phyloP scores from a whole-genome alignment of 352 stramenopile genomes.

The Phytophthora pluvialis region DNA sequence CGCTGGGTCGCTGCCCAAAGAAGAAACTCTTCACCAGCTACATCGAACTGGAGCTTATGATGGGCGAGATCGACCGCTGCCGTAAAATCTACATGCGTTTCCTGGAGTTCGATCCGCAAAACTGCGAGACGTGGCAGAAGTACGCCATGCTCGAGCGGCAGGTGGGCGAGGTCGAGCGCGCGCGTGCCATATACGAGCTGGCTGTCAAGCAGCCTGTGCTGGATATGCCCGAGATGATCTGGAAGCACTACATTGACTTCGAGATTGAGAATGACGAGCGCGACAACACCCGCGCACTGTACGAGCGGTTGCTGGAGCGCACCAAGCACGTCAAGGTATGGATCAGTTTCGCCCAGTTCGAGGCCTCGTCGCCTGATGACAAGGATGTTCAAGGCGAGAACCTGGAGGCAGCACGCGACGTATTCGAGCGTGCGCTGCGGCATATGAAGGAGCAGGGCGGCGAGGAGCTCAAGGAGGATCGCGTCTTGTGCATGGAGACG shows the following conservation, averaged over 20 bases:
- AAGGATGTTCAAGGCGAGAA: constrained; percentile 41
- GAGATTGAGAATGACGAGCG: constrained; percentile 92
- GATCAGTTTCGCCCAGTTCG: constrained; percentile 93
- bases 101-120: constrained; percentile 83
- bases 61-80: constrained; percentile 98
- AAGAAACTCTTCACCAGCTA: constrained; percentile 94
- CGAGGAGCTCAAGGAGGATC: constrained; percentile 92
- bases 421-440: constrained; percentile 93
- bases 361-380: constrained; percentile 44
- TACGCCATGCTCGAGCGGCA: constrained; percentile 97
- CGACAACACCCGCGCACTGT: constrained; percentile 92
- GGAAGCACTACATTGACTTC: constrained; percentile 99
- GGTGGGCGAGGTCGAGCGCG: constrained; percentile 94
- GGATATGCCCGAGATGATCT: constrained; percentile 99
- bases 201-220: constrained; percentile 94
- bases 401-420: constrained; percentile 79
- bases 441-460: constrained; percentile 89
- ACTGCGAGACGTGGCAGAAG: constrained; percentile 95
- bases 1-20: constrained; percentile 94
- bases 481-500: constrained; percentile 96
- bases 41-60: constrained; percentile 96
- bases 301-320: constrained; percentile 96
- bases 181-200: constrained; percentile 96
- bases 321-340: constrained; percentile 98
- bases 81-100: constrained; percentile 90